These are phyloP conservation scores for Pinus tabuliformis DNA, from an alignment of 75 land plant genomes.

Conservation along the genomic window DNA sequence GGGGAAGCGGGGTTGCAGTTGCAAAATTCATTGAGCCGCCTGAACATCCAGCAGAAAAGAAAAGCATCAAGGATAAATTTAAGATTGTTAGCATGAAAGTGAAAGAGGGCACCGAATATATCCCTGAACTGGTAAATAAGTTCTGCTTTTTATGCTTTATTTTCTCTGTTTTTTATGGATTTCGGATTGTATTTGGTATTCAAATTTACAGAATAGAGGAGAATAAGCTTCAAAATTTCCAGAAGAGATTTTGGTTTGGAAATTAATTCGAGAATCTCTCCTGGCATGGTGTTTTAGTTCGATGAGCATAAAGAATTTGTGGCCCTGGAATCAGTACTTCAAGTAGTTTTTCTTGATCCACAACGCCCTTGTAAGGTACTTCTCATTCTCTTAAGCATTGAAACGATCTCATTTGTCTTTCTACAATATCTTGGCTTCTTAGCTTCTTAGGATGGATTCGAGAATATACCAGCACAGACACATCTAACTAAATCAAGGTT, in stretches of 20 bases:
- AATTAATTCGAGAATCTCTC: background rate
- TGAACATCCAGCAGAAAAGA: constrained; percentile 11
- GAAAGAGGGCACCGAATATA: constrained; percentile 72
- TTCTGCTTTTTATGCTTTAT: background rate
- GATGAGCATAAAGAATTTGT: constrained; percentile 87
- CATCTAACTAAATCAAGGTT: background rate
- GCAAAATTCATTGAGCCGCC: constrained; percentile 50
- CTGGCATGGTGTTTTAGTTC: constrained; percentile 36
- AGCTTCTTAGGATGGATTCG: background rate
- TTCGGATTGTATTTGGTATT: background rate
- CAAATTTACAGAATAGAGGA: background rate
- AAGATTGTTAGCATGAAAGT: constrained; percentile 94
- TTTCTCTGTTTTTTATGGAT: background rate
- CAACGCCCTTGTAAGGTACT: constrained; percentile 65
- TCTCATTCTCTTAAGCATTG: background rate
- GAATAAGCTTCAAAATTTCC: background rate
- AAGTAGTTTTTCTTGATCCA: constrained; percentile 73
- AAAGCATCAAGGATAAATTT: constrained; percentile 87
- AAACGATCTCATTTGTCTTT: background rate
- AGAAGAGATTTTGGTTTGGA: background rate
- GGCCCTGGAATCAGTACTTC: constrained; percentile 70
- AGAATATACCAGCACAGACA: background rate
- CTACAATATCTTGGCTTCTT: background rate
- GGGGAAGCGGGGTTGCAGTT: constrained; percentile 19
- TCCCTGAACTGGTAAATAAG: constrained; percentile 81